These are phyloP conservation scores for Pyronema domesticum DNA, from an alignment of 495 filamentous ascomycete species.

Conservation along the genomic window DNA sequence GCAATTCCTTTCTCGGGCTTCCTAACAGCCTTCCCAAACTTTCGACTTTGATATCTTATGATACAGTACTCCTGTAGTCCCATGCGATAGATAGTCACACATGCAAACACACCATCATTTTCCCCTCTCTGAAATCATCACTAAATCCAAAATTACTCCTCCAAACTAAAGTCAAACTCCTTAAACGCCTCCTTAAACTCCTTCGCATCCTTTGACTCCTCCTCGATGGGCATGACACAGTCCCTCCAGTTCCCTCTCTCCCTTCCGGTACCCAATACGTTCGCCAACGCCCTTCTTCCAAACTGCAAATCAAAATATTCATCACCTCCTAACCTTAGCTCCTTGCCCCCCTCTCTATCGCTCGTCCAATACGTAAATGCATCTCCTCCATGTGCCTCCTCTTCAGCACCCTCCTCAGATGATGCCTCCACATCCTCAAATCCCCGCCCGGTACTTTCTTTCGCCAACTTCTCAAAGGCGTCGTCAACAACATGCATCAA, in stretches of 20 bases:
- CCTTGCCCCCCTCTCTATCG: constrained; percentile 23
- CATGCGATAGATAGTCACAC: too few species aligned
- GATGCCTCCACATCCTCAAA: constrained; percentile 5
- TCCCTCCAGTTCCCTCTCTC: constrained; percentile 61
- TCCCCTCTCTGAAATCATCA: too few species aligned
- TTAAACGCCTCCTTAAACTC: constrained; percentile 73
- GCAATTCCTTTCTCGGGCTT: too few species aligned
- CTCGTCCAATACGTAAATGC: constrained; percentile 79
- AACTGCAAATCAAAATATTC: constrained; percentile 43
- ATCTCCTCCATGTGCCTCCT: constrained; percentile 35
- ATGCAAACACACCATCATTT: too few species aligned
- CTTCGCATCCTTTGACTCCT: constrained; percentile 64
- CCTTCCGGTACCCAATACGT: constrained; percentile 46
- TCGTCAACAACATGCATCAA: constrained; percentile 31
- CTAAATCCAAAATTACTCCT: background rate
- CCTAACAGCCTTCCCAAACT: too few species aligned
- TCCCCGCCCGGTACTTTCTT: background rate
- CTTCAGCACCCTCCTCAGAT: constrained; percentile 25
- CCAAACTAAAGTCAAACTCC: constrained; percentile 55
- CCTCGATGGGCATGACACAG: constrained; percentile 53
- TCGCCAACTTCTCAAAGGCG: constrained; percentile 16
- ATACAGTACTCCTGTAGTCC: too few species aligned
- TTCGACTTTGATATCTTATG: too few species aligned
- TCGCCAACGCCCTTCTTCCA: constrained; percentile 66
- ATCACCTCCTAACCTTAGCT: constrained; percentile 27